Conservation (phyloP, 2,329 filamentous ascomycete species). For the Zasmidium citrigriseum region DNA sequence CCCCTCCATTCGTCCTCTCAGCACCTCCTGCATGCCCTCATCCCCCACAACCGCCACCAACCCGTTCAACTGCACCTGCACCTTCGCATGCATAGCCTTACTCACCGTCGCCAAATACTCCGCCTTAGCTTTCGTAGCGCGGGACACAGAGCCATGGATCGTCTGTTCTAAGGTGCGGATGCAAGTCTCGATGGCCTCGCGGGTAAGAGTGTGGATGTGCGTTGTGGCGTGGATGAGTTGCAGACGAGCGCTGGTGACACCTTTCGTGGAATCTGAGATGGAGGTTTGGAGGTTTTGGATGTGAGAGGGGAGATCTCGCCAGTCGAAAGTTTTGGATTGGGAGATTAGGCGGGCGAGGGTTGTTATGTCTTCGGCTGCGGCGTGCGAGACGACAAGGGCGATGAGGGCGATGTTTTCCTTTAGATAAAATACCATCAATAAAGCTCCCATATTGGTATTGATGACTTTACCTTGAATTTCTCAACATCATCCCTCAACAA, state of each 20-base stretch:
- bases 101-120: conserved; percentile 46
- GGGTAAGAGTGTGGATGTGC: conserved; percentile 39
- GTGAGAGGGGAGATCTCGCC: conserved; percentile 13
- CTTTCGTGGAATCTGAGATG: conserved; percentile 21
- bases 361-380: conserved; percentile 32
- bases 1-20: conserved; percentile 36
- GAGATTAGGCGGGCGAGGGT: conserved; percentile 36
- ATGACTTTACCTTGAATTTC: conserved; percentile 37
- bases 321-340: conserved; percentile 10
- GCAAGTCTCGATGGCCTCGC: conserved; percentile 37
- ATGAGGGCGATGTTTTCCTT: conserved; percentile 40
- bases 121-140: conserved; percentile 43
- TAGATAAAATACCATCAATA: background rate
- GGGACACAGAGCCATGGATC: conserved; percentile 46
- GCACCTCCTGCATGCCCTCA: conserved; percentile 26
- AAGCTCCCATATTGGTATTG: background rate
- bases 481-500: conserved; percentile 43
- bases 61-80: conserved; percentile 33
- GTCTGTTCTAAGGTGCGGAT: conserved; percentile 50
- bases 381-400: conserved; percentile 35
- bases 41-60: conserved; percentile 28
- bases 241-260: conserved; percentile 34
- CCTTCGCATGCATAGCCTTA: conserved; percentile 43
- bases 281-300: conserved; percentile 19
- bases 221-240: conserved; percentile 37